A percentile compares a stretch with the other conserved stretches of the same genome.
Evolutionary conservation across 2,329 filamentous ascomycete genomes (phyloP).

Genomic region (Trichoderma sp.): DNA sequence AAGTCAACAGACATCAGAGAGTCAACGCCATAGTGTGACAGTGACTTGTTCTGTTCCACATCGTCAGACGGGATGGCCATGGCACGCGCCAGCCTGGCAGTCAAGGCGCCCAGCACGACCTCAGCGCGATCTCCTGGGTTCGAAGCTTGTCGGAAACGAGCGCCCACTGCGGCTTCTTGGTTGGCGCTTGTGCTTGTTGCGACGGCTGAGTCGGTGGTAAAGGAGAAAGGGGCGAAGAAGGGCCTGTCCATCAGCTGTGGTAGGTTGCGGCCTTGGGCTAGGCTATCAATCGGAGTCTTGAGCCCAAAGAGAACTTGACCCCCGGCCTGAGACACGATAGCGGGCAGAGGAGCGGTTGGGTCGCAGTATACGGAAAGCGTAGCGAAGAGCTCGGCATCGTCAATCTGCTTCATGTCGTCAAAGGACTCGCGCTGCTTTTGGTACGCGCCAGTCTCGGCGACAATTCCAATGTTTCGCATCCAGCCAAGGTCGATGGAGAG

Average conservation of each 20-base stretch:
- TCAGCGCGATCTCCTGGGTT: neutral
- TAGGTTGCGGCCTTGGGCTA: neutral
- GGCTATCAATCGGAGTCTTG: neutral
- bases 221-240: neutral
- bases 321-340: neutral
- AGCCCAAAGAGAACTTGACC: conserved; percentile 5
- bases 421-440: neutral
- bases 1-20: conserved; percentile 45
- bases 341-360: neutral
- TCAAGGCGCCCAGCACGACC: conserved; percentile 26
- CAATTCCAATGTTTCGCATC: conserved; percentile 28
- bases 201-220: neutral
- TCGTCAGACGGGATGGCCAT: conserved; percentile 32
- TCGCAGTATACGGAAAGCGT: neutral
- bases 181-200: neutral
- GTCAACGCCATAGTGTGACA: conserved; percentile 28
- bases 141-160: neutral
- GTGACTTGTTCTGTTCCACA: conserved; percentile 25
- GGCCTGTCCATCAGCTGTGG: neutral
- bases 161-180: neutral
- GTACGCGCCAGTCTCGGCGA: conserved; percentile 25
- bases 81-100: conserved; percentile 32
- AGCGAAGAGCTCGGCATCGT: neutral
- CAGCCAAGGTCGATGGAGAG: conserved; percentile 25
- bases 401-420: conserved; percentile 4